A percentile compares a stretch with the other conserved stretches of the same genome.
These are phyloP conservation scores for Rhytidiadelphus loreus DNA, from an alignment of 225 moss, liverwort and hornwort genomes.

Conservation along the genomic window DNA sequence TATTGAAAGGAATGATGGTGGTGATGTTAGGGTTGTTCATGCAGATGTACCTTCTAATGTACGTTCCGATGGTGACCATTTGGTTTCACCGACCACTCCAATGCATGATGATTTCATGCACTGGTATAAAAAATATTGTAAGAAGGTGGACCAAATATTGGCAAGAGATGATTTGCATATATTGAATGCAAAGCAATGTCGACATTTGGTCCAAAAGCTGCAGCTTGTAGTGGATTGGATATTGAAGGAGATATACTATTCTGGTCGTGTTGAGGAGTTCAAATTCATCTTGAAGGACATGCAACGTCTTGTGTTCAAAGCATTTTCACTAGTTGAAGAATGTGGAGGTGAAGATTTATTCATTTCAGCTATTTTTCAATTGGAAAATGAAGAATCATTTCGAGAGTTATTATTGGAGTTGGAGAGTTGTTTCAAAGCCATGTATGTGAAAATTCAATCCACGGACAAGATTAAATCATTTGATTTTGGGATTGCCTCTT, in stretches of 20 bases:
- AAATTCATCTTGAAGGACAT: no score
- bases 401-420: neutral
- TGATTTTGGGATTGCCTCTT: no score
- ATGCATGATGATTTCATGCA: neutral
- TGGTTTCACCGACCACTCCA: neutral
- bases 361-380: neutral
- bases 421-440: no score
- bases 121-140: neutral
- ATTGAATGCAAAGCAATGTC: neutral
- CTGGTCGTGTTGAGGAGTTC: no score
- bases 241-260: no score
- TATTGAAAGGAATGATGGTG: neutral
- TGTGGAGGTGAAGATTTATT: no score
- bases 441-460: accelerated
- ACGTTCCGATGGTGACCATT: neutral
- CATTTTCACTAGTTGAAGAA: no score
- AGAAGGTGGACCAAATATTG: neutral
- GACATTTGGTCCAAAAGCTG: no score
- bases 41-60: accelerated
- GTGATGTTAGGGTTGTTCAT: neutral
- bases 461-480: no score
- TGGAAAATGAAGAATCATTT: neutral
- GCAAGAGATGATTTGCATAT: neutral
- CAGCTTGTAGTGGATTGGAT: no score
- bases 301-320: no score